phyloP scores from a whole-genome alignment of 441 rosid genomes.

The Corymbia calophylla region DNA sequence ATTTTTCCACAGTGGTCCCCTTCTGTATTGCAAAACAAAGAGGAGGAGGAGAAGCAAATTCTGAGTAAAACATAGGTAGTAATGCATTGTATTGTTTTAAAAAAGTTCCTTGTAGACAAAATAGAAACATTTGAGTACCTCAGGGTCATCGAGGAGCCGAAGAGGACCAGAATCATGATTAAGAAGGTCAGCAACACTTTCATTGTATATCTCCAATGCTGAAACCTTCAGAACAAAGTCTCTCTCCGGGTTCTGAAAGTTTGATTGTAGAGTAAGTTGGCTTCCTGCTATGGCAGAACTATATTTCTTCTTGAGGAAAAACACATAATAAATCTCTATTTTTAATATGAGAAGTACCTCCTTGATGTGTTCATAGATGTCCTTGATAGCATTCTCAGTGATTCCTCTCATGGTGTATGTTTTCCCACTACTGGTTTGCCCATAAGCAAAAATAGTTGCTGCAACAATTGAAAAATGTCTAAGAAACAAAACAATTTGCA shows the following conservation, averaged over 20 bases:
- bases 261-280: slow-evolving; percentile 1
- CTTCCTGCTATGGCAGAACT: background rate
- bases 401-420: slow-evolving; percentile 89
- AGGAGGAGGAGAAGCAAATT: background rate
- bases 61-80: background rate
- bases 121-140: slow-evolving; percentile 38
- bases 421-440: slow-evolving; percentile 95
- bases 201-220: slow-evolving; percentile 92
- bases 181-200: slow-evolving; percentile 77
- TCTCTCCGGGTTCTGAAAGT: slow-evolving; percentile 61
- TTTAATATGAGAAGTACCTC: slow-evolving; percentile 27
- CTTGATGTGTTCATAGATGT: slow-evolving; percentile 64
- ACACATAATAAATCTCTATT: background rate
- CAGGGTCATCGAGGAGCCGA: slow-evolving; percentile 92
- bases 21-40: slow-evolving; percentile 37
- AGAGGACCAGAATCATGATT: slow-evolving; percentile 74
- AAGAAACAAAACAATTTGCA: background rate
- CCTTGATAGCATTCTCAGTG: slow-evolving; percentile 63
- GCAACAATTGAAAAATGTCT: slow-evolving; percentile 14
- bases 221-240: slow-evolving; percentile 69
- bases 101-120: background rate
- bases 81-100: background rate
- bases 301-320: background rate
- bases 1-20: slow-evolving; percentile 81
- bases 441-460: slow-evolving; percentile 92